Evolutionary conservation across 1,139 yeast species (phyloP), one percentile per base, ranked within the genome.

Genomic region (Hansenula lynferdii): DNA sequence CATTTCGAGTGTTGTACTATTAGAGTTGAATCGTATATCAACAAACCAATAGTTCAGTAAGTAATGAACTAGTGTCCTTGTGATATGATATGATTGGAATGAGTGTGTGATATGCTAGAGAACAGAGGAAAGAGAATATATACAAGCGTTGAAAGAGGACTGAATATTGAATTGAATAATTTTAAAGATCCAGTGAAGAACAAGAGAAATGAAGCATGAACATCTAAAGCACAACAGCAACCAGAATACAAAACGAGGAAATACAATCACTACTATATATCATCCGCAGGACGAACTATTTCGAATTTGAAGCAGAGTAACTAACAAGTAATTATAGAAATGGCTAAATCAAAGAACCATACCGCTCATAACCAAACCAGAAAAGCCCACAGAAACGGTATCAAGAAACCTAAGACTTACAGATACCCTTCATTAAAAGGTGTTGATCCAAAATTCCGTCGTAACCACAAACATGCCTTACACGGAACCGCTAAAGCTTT

Each of bases 301-400:
- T 27, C 5, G 6, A 5, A 28, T 20, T 20, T 20, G 22, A 8
- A 17, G 18, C n/a, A 11, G 3, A 9, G 10, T 10, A 5, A 42
- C 44, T 45, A 40, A 46, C 48, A 34, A 34, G 14, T 14, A 1
- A 6, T 20, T 38, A 12, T 24, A 31, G 41, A 69, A 70, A 89
- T 90, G 97, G 70, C 97, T 74, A 90, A 90, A 80, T 89, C 97
- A 61, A 92, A 92, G 96, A 92, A 92, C 79, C 98, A 92, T 74
- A 92, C 98, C 77, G 90, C 90, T 77, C 98, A 92, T 79, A 92
- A 92, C 95, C 97, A 92, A 75, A 86, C 85, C 89, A 85, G 75
- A 72, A 92, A 92, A 95, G 97, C 97, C 67, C 98, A 92, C 96
- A 90, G 82, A 72, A 92, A 92, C 86, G 98, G 98, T 77, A 92